Evolutionary conservation across 805 yeast genomes (phyloP), one percentile per base, ranked within the genome.

Genomic region (Cyberlindnera lachancei): DNA sequence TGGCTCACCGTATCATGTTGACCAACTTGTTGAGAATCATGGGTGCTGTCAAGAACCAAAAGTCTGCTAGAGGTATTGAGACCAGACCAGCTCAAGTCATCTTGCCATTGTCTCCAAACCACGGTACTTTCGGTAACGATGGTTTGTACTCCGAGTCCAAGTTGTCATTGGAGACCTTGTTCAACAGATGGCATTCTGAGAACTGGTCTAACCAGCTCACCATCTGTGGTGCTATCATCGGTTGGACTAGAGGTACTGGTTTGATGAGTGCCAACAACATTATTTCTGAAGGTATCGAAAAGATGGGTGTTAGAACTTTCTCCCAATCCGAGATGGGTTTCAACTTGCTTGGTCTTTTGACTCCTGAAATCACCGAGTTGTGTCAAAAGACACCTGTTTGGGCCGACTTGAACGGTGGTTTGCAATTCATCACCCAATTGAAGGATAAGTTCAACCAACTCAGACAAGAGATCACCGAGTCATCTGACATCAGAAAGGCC

Each of bases 231-330:
- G 96, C 98, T 28, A 74, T 92, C 46, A 92, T 92, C 61, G 99
- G 99, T 59, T 92, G 99, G 99, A 92, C 99, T 44, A 85, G 99
- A 73, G 99, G 99, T 63, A 92, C 99, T 38, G 99, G 99, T 56
- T 78, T 92, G 56, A 92, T 92, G 99, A 73, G 87, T 54, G 96
- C 80, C 50, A 92, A 92, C 73, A 92, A 92, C 68, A 81, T 86
- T 58, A 85, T 92, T 59, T 96, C 99, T 40, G 96, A 88, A 66
- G 96, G 96, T 48, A 84, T 92, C 55, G 99, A 92, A 67, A 75
- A 76, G 57, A 68, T 82, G 40, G 97, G 98, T 53, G 96, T 92
- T 30, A 83, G 97, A 66, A 92, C 99, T 27, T 92, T 90, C 76
- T 84, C 96, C 34, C 98, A 92, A 67, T 83, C 84, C 64, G 99